These are phyloP conservation scores for Backusella circina DNA, from an alignment of 192 early-diverging fungal genomes.

Conservation along the genomic window DNA sequence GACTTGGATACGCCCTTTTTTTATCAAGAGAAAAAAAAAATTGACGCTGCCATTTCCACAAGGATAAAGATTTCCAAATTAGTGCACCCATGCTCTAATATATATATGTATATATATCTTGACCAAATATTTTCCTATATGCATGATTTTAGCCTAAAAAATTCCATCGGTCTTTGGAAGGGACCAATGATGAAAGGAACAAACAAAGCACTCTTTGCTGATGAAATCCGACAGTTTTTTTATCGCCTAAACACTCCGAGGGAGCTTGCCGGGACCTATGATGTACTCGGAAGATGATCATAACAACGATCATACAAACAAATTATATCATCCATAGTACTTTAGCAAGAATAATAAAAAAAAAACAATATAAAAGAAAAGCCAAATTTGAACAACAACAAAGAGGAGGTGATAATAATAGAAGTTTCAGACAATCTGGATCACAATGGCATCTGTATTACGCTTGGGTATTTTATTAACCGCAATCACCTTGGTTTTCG, in stretches of 20 bases:
- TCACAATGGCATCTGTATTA: neutral
- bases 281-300: neutral
- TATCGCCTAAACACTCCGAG: neutral
- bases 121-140: neutral
- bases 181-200: neutral
- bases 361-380: neutral
- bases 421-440: neutral
- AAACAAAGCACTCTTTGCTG: neutral
- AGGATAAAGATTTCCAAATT: neutral
- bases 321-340: neutral
- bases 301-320: neutral
- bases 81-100: neutral
- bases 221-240: neutral
- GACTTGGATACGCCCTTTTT: neutral
- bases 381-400: neutral
- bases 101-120: neutral
- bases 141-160: neutral
- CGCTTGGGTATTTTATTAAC: neutral
- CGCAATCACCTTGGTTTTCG: neutral
- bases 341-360: too few relatives aligned
- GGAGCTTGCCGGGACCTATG: neutral
- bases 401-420: neutral
- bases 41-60: neutral
- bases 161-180: neutral
- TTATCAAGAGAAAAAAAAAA: neutral